These are phyloP conservation scores for Fusarium paranaense DNA, from an alignment of 2,329 filamentous ascomycete species.

Conservation along the genomic window DNA sequence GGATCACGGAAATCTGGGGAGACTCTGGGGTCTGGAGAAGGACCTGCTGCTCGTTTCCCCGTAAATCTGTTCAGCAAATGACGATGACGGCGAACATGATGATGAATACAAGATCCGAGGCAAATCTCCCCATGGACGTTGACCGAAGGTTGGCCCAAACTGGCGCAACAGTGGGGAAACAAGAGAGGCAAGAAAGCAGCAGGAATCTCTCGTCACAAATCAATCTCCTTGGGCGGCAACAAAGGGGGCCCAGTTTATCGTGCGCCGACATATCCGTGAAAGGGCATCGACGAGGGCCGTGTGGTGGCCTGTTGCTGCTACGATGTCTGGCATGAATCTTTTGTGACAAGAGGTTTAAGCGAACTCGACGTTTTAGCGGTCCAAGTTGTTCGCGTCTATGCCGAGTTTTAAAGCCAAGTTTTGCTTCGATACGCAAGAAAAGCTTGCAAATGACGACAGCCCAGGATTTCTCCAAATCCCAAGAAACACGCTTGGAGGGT, in stretches of 20 bases:
- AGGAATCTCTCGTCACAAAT: conserved; percentile 28
- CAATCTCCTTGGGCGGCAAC: conserved; percentile 6
- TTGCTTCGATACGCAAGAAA: neutral
- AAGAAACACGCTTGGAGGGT: conserved; percentile 2
- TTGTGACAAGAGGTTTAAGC: neutral
- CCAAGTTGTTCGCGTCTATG: too few species aligned
- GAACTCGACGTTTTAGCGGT: neutral
- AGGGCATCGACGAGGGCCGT: neutral
- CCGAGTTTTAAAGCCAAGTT: neutral
- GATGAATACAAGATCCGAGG: conserved; percentile 4
- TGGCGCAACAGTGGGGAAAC: conserved; percentile 13
- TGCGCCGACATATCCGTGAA: conserved; percentile 26
- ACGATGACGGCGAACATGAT: conserved; percentile 2
- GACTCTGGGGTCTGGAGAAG: conserved; percentile 36
- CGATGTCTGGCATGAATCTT: neutral
- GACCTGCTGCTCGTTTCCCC: conserved; percentile 15
- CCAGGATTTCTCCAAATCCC: conserved; percentile 35
- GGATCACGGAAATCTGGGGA: conserved; percentile 21
- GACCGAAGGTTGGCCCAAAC: conserved; percentile 16
- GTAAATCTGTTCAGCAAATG: conserved; percentile 19
- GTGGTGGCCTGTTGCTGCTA: neutral
- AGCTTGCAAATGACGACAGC: conserved; percentile 20
- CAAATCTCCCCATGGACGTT: conserved; percentile 26
- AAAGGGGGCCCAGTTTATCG: conserved; percentile 25
- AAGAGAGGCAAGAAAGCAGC: conserved; percentile 12